Conservation (phyloP, 768 basidiomycete species). For the Lepiota brunneoincarnata region DNA sequence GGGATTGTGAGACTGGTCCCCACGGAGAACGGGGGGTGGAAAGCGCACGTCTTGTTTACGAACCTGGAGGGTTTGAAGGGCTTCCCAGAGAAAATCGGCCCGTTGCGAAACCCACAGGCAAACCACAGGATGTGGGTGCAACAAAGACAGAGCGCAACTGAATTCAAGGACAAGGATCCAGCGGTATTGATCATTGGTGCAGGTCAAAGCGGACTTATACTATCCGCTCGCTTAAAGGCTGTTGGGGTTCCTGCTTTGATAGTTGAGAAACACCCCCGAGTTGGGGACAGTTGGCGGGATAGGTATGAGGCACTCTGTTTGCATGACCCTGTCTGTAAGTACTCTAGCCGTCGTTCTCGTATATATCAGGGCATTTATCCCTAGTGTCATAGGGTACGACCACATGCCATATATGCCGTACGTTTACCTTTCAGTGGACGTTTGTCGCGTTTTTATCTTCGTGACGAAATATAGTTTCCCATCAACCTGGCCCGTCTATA, state of each 20-base stretch:
- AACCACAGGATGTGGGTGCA: conserved; percentile 51
- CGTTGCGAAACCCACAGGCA: conserved; percentile 32
- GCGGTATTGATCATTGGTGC: conserved; percentile 55
- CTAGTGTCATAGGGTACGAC: conserved; percentile 23
- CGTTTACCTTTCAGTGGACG: conserved; percentile 16
- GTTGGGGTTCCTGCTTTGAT: conserved; percentile 52
- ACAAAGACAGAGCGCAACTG: conserved; percentile 31
- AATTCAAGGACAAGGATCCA: conserved; percentile 45
- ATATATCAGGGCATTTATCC: conserved; percentile 16
- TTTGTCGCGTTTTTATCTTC: not conserved
- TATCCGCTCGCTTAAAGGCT: conserved; percentile 60
- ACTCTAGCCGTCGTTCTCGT: not conserved
- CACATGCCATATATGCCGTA: conserved; percentile 50
- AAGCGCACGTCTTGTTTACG: conserved; percentile 50
- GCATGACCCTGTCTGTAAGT: conserved; percentile 49
- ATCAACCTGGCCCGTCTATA: conserved; percentile 53
- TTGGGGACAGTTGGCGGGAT: conserved; percentile 63
- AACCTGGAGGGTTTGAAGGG: conserved; percentile 47
- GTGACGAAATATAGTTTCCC: conserved; percentile 42
- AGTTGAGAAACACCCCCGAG: conserved; percentile 50
- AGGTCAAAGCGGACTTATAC: conserved; percentile 59
- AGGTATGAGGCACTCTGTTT: conserved; percentile 58
- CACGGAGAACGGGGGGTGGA: conserved; percentile 37
- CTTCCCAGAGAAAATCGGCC: too few relatives aligned
- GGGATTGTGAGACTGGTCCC: conserved; percentile 49